Evolutionary conservation across 1,139 yeast species (phyloP), one percentile per base, ranked within the genome.

Genomic region (Arxiozyma slooffiae): DNA sequence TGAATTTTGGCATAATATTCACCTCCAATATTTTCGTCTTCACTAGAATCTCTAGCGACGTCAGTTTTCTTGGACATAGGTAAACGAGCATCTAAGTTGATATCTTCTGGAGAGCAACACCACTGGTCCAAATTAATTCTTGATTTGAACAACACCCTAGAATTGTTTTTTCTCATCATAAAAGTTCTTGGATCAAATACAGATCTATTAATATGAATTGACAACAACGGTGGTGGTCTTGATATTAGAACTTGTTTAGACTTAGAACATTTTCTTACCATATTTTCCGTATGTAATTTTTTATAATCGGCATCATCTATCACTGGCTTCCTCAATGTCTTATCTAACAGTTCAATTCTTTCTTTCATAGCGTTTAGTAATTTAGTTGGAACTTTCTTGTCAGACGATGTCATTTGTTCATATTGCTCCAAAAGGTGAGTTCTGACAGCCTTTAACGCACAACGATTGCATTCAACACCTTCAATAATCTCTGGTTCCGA

Each of bases 391-490:
- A 57, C 52, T 0, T 55, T 47, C 17, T 55, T 52, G 38, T 57
- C 57, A 38, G 65, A 57, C 22, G 67, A 67, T 4, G 67, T 57
- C 36, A 71, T 60, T 20, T 64, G 65, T 3, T 65, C 63, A 2
- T 80, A 54, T 55, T 77, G 77, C 20, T 68, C 72, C 16, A 59
- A 53, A 46, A 85, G 68, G 54, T 78, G 82, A 11, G 73, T 74
- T 47, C 69, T 70, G 17, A 87, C 82, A 53, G 82, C 83, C 30
- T 70, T 66, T 57, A 89, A 72, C 6, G 95, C 92, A 72, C 97
- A 89, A 61, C 97, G 75, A 66, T 89, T 87, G 71, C 97, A 89
- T 67, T 88, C 92, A 43, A 89, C 97, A 48, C 89, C 96, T 57
- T 88, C 89, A 55, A 89, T 89, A 34, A 85, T 80, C 66, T 89